phyloP scores from a whole-genome alignment of 192 early-diverging fungal species.

The Glomus cerebriforme region DNA sequence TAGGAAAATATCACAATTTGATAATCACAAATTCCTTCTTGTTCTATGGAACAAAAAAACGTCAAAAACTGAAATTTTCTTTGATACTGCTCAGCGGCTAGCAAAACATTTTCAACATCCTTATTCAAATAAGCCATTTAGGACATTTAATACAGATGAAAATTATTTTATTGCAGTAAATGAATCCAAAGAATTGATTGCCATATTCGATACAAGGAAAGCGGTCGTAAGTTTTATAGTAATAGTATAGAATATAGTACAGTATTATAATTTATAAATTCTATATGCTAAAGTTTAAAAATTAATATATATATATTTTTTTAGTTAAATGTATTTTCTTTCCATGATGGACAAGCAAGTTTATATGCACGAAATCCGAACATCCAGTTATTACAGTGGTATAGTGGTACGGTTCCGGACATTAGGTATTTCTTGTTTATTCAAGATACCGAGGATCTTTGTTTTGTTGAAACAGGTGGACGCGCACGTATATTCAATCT shows the following conservation, averaged over 20 bases:
- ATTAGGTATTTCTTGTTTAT: slow-evolving; percentile 15
- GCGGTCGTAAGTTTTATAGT: not conserved
- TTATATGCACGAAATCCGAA: not conserved
- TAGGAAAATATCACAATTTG: slow-evolving; percentile 22
- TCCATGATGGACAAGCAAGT: slow-evolving; percentile 1
- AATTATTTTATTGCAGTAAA: slow-evolving; percentile 10
- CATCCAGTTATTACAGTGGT: not conserved
- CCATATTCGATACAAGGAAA: not conserved
- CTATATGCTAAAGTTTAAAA: not conserved
- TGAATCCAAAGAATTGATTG: not conserved
- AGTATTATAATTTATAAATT: not conserved
- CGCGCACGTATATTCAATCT: not conserved
- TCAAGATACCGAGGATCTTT: slow-evolving; percentile 6
- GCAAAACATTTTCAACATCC: not conserved
- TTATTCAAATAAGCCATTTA: not conserved
- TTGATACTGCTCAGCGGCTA: not conserved
- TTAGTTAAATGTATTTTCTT: not conserved
- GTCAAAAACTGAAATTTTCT: not conserved
- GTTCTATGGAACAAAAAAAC: slow-evolving; percentile 5
- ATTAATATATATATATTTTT: not conserved
- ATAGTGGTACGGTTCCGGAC: not conserved
- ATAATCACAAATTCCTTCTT: slow-evolving; percentile 6
- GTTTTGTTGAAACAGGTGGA: slow-evolving; percentile 11
- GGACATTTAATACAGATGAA: not conserved
- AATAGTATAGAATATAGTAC: no score